These are phyloP conservation scores for Penicillium hordei DNA, from an alignment of 2,329 filamentous ascomycete genomes.

Conservation along the genomic window DNA sequence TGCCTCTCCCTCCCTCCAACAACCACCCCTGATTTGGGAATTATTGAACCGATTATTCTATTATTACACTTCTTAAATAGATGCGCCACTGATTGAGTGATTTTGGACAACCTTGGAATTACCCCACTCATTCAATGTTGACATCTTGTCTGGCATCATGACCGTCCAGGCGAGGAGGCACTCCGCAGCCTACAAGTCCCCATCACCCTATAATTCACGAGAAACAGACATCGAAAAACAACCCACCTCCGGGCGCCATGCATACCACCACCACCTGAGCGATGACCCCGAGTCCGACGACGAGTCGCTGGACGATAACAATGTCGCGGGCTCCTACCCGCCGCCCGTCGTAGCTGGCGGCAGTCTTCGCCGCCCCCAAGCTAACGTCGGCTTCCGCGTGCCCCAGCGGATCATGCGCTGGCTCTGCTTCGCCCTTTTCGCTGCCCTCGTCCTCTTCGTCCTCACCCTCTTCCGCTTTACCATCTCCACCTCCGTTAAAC, in stretches of 20 bases:
- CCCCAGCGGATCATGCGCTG: slow-evolving; percentile 74
- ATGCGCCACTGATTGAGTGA: slow-evolving; percentile 8
- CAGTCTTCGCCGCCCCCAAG: slow-evolving; percentile 36
- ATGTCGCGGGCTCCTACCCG: slow-evolving; percentile 49
- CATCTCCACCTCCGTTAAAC: slow-evolving; percentile 44
- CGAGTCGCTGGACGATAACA: slow-evolving; percentile 19
- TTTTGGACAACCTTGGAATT: not conserved
- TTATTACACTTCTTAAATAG: not conserved
- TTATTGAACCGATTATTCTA: not conserved
- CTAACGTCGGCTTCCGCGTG: slow-evolving; percentile 56
- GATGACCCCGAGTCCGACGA: slow-evolving; percentile 29
- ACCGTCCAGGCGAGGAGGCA: slow-evolving; percentile 33
- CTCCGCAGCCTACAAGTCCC: slow-evolving; percentile 29
- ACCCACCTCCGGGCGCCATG: slow-evolving; percentile 19
- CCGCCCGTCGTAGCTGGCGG: slow-evolving; percentile 36
- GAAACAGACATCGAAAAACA: slow-evolving; percentile 40
- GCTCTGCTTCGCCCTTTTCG: slow-evolving; percentile 70
- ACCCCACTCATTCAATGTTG: slow-evolving; percentile 24
- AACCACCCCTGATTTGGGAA: slow-evolving; percentile 4
- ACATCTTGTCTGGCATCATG: slow-evolving; percentile 26
- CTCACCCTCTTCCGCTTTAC: slow-evolving; percentile 72
- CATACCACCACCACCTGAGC: slow-evolving; percentile 23
- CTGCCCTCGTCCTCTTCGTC: slow-evolving; percentile 73
- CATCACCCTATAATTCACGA: slow-evolving; percentile 22
- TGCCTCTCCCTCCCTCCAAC: slow-evolving; percentile 8